Evolutionary conservation across 2,329 filamentous ascomycete species (phyloP).

Genomic region (Penicillium occitanis): DNA sequence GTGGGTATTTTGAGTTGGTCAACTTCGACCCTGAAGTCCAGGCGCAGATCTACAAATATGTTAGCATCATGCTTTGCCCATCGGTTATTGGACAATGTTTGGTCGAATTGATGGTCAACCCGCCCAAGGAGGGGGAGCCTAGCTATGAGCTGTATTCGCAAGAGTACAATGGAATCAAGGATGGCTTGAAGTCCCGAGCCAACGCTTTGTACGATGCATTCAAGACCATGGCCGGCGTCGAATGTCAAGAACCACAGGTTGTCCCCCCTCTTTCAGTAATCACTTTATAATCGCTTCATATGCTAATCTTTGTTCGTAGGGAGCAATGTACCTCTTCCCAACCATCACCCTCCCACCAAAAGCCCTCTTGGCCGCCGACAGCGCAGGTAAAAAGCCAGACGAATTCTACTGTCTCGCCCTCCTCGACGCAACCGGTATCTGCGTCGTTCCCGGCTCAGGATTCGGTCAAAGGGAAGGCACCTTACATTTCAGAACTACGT

Average conservation of each 20-base stretch:
- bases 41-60: slow-evolving; percentile 96
- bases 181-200: slow-evolving; percentile 75
- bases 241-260: slow-evolving; percentile 77
- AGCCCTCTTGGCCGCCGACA: slow-evolving; percentile 71
- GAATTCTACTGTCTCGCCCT: slow-evolving; percentile 93
- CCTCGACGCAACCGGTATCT: slow-evolving; percentile 91
- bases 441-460: slow-evolving; percentile 85
- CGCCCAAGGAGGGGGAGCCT: slow-evolving; percentile 77
- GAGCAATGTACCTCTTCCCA: slow-evolving; percentile 98
- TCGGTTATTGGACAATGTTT: slow-evolving; percentile 95
- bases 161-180: slow-evolving; percentile 81
- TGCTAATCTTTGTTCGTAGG: slow-evolving; percentile 50
- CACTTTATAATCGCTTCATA: not conserved
- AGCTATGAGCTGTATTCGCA: slow-evolving; percentile 79
- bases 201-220: slow-evolving; percentile 87
- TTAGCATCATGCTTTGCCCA: slow-evolving; percentile 94
- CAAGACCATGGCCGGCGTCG: slow-evolving; percentile 90
- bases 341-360: slow-evolving; percentile 78
- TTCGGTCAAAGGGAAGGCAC: slow-evolving; percentile 93
- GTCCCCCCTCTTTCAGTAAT: not conserved
- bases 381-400: slow-evolving; percentile 73
- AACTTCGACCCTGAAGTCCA: slow-evolving; percentile 83
- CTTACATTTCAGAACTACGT: slow-evolving; percentile 93
- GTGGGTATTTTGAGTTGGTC: slow-evolving; percentile 94
- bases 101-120: slow-evolving; percentile 97